Evolutionary conservation across 2,329 filamentous ascomycete genomes (phyloP).

Genomic region (Colletotrichum sp.): DNA sequence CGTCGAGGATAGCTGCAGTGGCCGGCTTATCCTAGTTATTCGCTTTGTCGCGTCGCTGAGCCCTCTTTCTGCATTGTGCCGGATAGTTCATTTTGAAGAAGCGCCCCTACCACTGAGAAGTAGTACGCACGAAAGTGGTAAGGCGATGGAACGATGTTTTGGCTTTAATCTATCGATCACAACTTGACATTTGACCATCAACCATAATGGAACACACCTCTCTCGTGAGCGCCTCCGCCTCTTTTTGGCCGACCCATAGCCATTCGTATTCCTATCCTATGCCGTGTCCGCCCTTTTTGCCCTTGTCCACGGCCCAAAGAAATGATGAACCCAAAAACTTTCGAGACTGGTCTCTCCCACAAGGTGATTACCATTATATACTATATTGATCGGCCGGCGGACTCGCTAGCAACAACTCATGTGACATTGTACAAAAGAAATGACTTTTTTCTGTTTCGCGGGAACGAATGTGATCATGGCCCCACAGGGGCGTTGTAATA

Average conservation of each 20-base stretch:
- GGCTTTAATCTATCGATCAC: slow-evolving; percentile 7
- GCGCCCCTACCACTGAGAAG: background rate
- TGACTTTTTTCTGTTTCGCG: background rate
- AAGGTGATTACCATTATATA: slow-evolving; percentile 26
- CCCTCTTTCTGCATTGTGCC: background rate
- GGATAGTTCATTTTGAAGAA: background rate
- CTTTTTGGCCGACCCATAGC: slow-evolving; percentile 12
- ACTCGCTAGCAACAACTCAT: slow-evolving; percentile 13
- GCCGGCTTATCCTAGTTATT: background rate
- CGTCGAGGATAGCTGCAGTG: background rate
- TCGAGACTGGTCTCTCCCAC: slow-evolving; percentile 13
- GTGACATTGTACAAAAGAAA: slow-evolving; percentile 22
- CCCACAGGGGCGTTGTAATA: slow-evolving; percentile 24
- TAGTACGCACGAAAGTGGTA: background rate
- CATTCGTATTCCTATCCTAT: slow-evolving; percentile 12
- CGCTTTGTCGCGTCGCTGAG: background rate
- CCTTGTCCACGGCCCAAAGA: slow-evolving; percentile 7
- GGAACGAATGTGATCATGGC: slow-evolving; percentile 14
- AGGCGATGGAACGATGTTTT: slow-evolving; percentile 6
- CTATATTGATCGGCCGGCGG: slow-evolving; percentile 17
- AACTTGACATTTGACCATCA: slow-evolving; percentile 13
- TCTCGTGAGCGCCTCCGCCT: slow-evolving; percentile 13
- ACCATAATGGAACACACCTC: slow-evolving; percentile 15
- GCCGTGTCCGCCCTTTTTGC: slow-evolving; percentile 7
- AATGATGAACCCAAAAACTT: background rate